Evolutionary conservation across 768 basidiomycete species (phyloP), one percentile per base, ranked within the genome.

Genomic region (Tylopilus felleus): DNA sequence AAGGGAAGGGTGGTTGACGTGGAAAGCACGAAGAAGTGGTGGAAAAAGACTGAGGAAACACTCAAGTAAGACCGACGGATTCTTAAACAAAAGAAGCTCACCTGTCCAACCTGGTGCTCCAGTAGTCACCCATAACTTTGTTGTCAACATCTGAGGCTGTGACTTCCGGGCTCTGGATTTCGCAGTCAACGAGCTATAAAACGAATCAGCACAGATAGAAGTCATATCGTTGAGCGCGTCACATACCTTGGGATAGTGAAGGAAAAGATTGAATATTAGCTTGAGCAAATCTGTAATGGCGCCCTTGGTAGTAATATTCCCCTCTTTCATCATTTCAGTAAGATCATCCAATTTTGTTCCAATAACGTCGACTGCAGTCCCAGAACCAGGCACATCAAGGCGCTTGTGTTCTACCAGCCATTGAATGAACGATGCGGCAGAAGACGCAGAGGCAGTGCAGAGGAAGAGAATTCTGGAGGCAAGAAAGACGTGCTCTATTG

Each of bases 241-340:
- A 50, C 58, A 35, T 6, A 88, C 88, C 75, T 85, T 90, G 5
- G 91, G 91, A 69, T 91, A 93, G 65, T 89, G 87, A 39, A 84
- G 68, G 47, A 92, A 74, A 28, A 96, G 67, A 67, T 96, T 94
- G 70, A 91, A 94, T 3, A 81, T 75, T 44, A 93, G 77, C 65
- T 98, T 98, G 52, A 98, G 78, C 23, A 93, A 66, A 68, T 98
- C 94, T 4, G 81, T 78, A 74, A 88, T 79, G 3, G 93, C 91
- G 51, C 91, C 89, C 60, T 78, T 79, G 28, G 83, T 19, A 4
- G 22, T 25, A 8, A 21, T 19, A 19, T 77, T 64, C 53, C 82
- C 78, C 38, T 74, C 70, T 39, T 82, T 74, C 54, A 87, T 74
- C 46, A 70, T 72, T 39, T 65, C 69, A 4, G 74, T 71, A 28